Conservation (phyloP, 2,329 filamentous ascomycete species). For the Cordyceps cateniannulata region DNA sequence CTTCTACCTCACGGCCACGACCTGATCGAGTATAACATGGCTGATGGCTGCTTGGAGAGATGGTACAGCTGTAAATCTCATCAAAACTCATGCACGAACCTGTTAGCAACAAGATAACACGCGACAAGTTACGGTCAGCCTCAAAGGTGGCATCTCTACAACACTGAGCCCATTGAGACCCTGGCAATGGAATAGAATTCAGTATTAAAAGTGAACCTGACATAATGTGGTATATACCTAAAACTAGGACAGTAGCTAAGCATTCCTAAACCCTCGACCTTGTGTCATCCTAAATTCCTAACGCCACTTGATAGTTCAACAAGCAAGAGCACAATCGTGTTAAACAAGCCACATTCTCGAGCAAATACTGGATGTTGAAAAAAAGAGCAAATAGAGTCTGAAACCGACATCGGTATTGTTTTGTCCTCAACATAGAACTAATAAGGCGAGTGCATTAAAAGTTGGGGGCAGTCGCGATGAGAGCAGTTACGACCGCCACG, state of each 20-base stretch:
- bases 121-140: no score
- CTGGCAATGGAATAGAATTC: no score
- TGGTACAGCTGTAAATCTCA: no score
- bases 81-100: no score
- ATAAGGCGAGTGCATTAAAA: conserved; percentile 13
- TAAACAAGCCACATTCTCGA: not conserved
- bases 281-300: not conserved
- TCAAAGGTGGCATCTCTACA: no score
- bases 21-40: no score
- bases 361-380: not conserved
- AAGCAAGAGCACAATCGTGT: not conserved
- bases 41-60: no score
- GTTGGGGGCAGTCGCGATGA: conserved; percentile 32
- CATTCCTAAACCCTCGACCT: not conserved
- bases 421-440: not conserved
- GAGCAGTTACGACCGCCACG: conserved; percentile 32
- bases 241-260: not conserved
- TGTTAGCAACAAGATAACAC: no score
- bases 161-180: no score
- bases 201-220: not conserved
- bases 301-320: not conserved
- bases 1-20: no score
- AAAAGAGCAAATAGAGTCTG: not conserved
- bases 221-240: not conserved
- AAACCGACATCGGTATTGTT: not conserved